Conservation (phyloP, 345 rosid species). For the Nasturtium officinale region DNA sequence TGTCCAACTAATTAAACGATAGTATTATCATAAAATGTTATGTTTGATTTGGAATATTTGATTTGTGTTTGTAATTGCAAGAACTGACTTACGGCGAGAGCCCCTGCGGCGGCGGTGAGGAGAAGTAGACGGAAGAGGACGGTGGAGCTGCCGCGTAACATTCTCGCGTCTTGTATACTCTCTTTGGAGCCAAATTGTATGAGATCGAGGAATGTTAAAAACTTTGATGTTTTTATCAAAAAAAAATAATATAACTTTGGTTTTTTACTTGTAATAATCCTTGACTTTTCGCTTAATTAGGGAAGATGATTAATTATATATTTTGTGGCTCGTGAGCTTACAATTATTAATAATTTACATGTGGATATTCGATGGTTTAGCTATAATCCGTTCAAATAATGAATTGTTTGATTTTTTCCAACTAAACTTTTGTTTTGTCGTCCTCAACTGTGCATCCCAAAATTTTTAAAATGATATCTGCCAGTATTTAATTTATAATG, state of each 20-base stretch:
- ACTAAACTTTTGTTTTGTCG: background rate
- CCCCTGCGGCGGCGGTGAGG: conserved; percentile 19
- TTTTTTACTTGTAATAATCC: too few relatives aligned
- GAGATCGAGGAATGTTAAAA: conserved; percentile 5
- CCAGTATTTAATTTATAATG: too few relatives aligned
- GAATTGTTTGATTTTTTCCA: conserved; percentile 1
- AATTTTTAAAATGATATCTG: background rate
- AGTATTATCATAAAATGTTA: background rate
- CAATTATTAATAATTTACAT: conserved; percentile 4
- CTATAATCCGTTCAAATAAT: conserved; percentile 25
- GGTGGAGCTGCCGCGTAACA: conserved; percentile 37
- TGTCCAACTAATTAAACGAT: conserved; percentile 12
- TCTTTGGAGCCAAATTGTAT: conserved; percentile 18
- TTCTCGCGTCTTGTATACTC: background rate
- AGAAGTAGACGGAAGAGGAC: conserved; percentile 30
- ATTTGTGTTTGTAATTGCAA: background rate
- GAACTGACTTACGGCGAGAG: conserved; percentile 35
- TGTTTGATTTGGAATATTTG: background rate
- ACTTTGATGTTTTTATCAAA: background rate
- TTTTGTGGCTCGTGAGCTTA: conserved; percentile 14
- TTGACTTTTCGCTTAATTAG: conserved; percentile 30
- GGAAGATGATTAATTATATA: background rate
- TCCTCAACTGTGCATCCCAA: background rate
- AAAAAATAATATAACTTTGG: too few relatives aligned
- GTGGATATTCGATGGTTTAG: conserved; percentile 36